phyloP scores from a whole-genome alignment of 2,329 filamentous ascomycete genomes.

The Penicillium sp. region DNA sequence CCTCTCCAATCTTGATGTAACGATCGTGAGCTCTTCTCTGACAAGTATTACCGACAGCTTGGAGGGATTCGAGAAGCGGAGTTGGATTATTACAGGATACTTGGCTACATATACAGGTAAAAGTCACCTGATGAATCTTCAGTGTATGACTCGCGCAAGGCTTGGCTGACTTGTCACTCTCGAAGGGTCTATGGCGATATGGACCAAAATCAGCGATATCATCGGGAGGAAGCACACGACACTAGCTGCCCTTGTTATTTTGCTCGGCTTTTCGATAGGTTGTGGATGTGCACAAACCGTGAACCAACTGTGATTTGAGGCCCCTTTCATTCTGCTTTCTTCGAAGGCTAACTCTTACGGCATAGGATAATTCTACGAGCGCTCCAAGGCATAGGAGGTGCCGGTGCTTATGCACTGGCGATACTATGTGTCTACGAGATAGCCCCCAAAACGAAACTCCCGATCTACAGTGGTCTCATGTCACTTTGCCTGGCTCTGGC shows the following conservation, averaged over 20 bases:
- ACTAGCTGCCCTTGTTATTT: constrained; percentile 25
- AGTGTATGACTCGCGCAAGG: background rate
- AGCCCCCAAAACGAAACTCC: constrained; percentile 23
- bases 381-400: constrained; percentile 34
- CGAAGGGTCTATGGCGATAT: constrained; percentile 31
- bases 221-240: constrained; percentile 28
- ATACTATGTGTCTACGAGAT: constrained; percentile 32
- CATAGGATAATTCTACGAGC: constrained; percentile 32
- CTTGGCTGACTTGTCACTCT: background rate
- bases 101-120: constrained; percentile 35
- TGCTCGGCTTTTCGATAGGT: constrained; percentile 32
- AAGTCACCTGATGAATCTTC: background rate
- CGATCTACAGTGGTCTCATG: constrained; percentile 23
- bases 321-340: background rate
- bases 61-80: constrained; percentile 31
- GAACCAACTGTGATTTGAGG: constrained; percentile 25
- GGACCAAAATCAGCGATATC: constrained; percentile 34
- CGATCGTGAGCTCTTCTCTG: constrained; percentile 37
- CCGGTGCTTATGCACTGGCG: constrained; percentile 30
- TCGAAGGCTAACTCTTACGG: background rate
- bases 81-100: constrained; percentile 39
- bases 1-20: constrained; percentile 34
- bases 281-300: constrained; percentile 33
- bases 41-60: constrained; percentile 35
- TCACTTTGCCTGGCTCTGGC: constrained; percentile 22